These are phyloP conservation scores for Apiospora aurea DNA, from an alignment of 2,329 filamentous ascomycete genomes.

Conservation along the genomic window DNA sequence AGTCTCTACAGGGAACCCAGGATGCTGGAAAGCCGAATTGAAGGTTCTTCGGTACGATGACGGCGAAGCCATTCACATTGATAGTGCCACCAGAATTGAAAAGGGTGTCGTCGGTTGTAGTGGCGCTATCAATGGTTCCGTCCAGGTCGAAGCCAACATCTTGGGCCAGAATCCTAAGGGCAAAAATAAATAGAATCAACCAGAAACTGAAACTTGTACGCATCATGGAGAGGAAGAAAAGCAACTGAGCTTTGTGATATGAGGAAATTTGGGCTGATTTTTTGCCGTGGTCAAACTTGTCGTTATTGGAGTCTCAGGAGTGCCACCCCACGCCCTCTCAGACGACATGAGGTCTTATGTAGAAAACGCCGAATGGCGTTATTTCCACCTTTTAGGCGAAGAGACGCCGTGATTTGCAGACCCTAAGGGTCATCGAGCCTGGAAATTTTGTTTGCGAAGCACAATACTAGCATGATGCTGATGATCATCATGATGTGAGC, in stretches of 20 bases:
- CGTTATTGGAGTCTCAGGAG: background rate
- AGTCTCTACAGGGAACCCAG: slow-evolving; percentile 32
- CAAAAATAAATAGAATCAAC: background rate
- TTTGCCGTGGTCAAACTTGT: background rate
- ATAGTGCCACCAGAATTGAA: slow-evolving; percentile 31
- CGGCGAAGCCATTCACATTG: slow-evolving; percentile 29
- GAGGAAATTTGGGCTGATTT: background rate
- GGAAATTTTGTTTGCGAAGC: background rate
- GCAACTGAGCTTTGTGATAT: too few relatives aligned
- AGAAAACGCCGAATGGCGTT: background rate
- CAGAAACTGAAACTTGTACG: background rate
- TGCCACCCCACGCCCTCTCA: background rate
- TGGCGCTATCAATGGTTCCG: background rate
- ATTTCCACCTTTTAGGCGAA: background rate
- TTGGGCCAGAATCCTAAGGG: background rate
- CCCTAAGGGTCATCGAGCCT: background rate
- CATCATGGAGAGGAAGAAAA: background rate
- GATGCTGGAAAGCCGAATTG: slow-evolving; percentile 32
- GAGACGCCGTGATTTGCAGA: background rate
- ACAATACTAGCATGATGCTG: background rate
- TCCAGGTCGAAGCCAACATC: slow-evolving; percentile 2
- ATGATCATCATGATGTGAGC: background rate
- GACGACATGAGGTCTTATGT: background rate
- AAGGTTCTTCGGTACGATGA: slow-evolving; percentile 33
- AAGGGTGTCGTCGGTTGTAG: background rate